Evolutionary conservation across 176 grass and related monocot species (phyloP), one percentile per base, ranked within the genome.

Genomic region (Oryza longistaminata): DNA sequence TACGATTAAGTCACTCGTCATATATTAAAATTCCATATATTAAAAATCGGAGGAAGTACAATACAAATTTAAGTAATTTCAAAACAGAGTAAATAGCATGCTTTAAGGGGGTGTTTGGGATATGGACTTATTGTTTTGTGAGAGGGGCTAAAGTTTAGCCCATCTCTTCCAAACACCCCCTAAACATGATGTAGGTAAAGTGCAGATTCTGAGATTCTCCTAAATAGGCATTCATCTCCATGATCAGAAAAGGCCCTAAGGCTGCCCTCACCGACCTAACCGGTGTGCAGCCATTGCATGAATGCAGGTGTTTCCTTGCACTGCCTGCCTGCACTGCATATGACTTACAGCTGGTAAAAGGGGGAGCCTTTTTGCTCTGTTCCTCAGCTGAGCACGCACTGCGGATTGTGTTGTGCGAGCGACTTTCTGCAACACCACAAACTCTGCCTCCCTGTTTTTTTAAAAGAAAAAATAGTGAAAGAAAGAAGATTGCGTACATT

Each of bases 351-450:
- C 53, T 73, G 39, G 81, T 64, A 74, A 73, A 73, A 73, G 24
- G 67, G 3, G 17, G 27, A 31, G 26, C 40, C 2, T 83, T 66
- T 74, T 74, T 7, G 40, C 10, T 74, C 64, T 27, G 27, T 7
- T 35, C 43, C 58, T 49, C 25, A 40, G 40, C 70, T 65, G 81
- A 58, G 42, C 42, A 43, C 42, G 55, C 81, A 34, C 55, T 65
- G 81, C 55, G 17, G 70, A 25, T 16, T 74, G 70, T 42, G 65
- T 75, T 26, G 58, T 64, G 70, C 17, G 19, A 49, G 17, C 58
- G 7, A 49, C 81, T 75, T 82, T 75, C 81, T 83, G 70, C 55
- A 12, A 40, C 25, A 46, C 69, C 69, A 19, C 68, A 73, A 42
- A 42, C 48, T 42, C 48, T 80, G 62, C 42, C 64, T 34, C 43